phyloP scores from a whole-genome alignment of 2,329 filamentous ascomycete species.

The Pseudocercospora musae region DNA sequence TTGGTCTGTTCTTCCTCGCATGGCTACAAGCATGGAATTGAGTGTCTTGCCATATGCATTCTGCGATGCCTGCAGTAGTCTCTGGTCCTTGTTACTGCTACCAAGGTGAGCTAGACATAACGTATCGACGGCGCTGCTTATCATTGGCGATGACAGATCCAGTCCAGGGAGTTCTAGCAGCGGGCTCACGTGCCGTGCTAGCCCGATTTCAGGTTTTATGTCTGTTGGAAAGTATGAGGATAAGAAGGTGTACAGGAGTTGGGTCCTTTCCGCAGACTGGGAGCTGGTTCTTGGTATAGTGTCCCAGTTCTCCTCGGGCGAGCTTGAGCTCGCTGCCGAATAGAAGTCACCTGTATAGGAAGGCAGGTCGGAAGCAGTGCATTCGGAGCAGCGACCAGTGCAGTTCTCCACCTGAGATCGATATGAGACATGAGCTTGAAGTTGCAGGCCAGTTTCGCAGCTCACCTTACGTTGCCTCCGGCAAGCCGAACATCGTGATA shows the following conservation, averaged over 20 bases:
- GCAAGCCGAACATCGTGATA: conserved; percentile 2
- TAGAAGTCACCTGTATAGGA: not conserved
- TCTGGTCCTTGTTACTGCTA: conserved; percentile 5
- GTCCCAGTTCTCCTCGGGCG: not conserved
- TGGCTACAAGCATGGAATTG: conserved; percentile 4
- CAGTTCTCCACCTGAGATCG: not conserved
- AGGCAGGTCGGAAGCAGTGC: not conserved
- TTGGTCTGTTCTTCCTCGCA: conserved; percentile 4
- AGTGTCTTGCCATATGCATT: conserved; percentile 12
- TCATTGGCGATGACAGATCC: conserved; percentile 14
- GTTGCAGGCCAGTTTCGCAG: not conserved
- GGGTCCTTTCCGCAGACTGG: conserved; percentile 1
- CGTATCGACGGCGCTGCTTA: conserved; percentile 14
- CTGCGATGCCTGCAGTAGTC: conserved; percentile 13
- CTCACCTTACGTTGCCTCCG: conserved; percentile 1
- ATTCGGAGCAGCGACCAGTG: conserved; percentile 1
- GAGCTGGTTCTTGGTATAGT: conserved; percentile 4
- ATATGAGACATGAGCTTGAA: not conserved
- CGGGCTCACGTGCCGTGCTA: conserved; percentile 13
- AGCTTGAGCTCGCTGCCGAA: not conserved
- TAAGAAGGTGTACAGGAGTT: conserved; percentile 11
- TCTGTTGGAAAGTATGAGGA: conserved; percentile 9
- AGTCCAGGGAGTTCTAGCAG: conserved; percentile 11
- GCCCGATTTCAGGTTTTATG: conserved; percentile 9
- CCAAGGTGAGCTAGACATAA: conserved; percentile 15